Conservation (phyloP, 768 basidiomycete species). For the Phaeolepiota aurea region DNA sequence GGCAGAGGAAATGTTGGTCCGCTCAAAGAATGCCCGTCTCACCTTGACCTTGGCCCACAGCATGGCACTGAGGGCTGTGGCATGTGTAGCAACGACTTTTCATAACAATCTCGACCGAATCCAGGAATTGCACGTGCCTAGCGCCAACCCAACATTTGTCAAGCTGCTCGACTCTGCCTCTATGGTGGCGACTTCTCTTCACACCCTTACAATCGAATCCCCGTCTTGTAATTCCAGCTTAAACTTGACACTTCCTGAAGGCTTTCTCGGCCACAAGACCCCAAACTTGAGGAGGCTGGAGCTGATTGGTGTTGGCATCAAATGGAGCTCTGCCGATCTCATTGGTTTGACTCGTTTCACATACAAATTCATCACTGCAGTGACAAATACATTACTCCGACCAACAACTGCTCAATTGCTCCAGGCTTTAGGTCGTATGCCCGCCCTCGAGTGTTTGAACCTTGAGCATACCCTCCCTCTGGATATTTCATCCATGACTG, state of each 20-base stretch:
- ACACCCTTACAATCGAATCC: too few relatives aligned
- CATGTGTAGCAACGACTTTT: neutral
- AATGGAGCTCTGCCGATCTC: neutral
- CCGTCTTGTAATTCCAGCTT: too few relatives aligned
- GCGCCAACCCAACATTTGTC: too few relatives aligned
- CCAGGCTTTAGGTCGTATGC: neutral
- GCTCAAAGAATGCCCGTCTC: constrained; percentile 33
- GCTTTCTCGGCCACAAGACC: neutral
- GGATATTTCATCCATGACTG: neutral
- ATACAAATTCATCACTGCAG: constrained; percentile 13
- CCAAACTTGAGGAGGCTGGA: neutral
- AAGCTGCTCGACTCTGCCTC: too few relatives aligned
- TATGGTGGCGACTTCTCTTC: too few relatives aligned
- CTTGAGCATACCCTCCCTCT: neutral
- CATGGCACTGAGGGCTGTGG: constrained; percentile 20
- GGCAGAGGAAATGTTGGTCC: constrained; percentile 32
- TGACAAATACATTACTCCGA: too few relatives aligned
- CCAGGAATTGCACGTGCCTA: neutral
- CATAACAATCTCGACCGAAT: neutral
- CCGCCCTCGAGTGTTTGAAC: neutral
- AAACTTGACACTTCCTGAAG: too few relatives aligned
- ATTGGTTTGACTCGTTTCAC: neutral
- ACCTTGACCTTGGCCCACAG: constrained; percentile 16
- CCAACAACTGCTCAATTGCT: constrained; percentile 19
- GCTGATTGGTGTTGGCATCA: neutral